Evolutionary conservation across 2,329 filamentous ascomycete genomes (phyloP).

Genomic region (Calonectria ilicicola): DNA sequence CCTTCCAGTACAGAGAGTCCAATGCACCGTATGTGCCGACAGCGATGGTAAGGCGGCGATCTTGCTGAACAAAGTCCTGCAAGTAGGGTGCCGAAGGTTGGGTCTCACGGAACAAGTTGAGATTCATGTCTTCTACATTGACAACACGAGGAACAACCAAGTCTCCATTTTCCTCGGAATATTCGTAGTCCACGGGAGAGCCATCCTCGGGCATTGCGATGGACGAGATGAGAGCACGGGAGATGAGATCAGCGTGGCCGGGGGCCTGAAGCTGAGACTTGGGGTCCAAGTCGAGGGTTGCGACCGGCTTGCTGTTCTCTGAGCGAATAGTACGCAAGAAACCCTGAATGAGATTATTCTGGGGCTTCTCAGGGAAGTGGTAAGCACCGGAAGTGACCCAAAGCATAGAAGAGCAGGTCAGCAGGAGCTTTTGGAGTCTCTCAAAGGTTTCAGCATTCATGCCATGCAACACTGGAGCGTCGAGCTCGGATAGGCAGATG

Average conservation of each 20-base stretch:
- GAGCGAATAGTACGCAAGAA: slow-evolving; percentile 60
- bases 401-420: slow-evolving; percentile 49
- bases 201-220: slow-evolving; percentile 30
- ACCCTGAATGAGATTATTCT: slow-evolving; percentile 59
- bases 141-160: slow-evolving; percentile 46
- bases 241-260: slow-evolving; percentile 48
- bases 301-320: slow-evolving; percentile 57
- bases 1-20: slow-evolving; percentile 56
- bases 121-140: slow-evolving; percentile 41
- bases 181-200: slow-evolving; percentile 43
- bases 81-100: slow-evolving; percentile 41
- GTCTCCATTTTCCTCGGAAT: slow-evolving; percentile 43
- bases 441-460: slow-evolving; percentile 54
- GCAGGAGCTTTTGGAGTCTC: slow-evolving; percentile 50
- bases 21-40: slow-evolving; percentile 53
- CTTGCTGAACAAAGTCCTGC: slow-evolving; percentile 53
- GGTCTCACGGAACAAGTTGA: slow-evolving; percentile 42
- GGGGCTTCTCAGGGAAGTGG: slow-evolving; percentile 49
- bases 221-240: slow-evolving; percentile 40
- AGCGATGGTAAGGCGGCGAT: slow-evolving; percentile 50
- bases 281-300: slow-evolving; percentile 59
- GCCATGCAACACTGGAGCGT: slow-evolving; percentile 55
- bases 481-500: slow-evolving; percentile 59
- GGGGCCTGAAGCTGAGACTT: slow-evolving; percentile 44
- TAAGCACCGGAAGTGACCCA: slow-evolving; percentile 57